A percentile compares a stretch with the other conserved stretches of the same genome.
phyloP scores from a whole-genome alignment of 73 alveolate species.

The Uronychia setigera region DNA sequence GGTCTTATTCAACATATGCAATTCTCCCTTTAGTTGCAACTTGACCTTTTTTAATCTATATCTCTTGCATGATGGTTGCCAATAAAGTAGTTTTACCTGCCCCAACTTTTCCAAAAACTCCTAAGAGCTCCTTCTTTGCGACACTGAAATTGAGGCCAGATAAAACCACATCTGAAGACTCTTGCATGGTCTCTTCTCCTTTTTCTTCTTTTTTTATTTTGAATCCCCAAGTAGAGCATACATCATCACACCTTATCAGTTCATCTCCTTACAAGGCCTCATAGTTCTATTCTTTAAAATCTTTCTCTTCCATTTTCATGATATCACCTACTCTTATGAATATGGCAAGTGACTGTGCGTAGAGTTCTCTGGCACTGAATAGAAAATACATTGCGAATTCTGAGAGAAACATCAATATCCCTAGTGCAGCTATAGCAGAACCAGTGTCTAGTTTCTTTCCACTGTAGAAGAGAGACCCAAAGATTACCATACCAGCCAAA shows the following conservation, averaged over 20 bases:
- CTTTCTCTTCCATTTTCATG: background rate
- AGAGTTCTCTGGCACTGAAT: background rate
- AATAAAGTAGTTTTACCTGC: constrained; percentile 14
- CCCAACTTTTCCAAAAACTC: background rate
- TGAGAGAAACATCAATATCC: background rate
- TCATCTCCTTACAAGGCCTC: background rate
- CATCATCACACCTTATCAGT: background rate
- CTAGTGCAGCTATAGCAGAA: background rate
- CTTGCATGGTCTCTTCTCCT: background rate
- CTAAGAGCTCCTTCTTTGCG: constrained; percentile 28
- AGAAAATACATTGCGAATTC: background rate
- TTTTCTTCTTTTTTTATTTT: background rate
- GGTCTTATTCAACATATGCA: constrained; percentile 67
- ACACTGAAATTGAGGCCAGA: background rate
- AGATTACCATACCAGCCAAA: background rate
- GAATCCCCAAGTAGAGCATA: background rate
- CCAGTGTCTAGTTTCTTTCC: background rate
- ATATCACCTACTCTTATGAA: background rate
- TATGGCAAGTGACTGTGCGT: background rate
- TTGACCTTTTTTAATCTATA: constrained; percentile 19
- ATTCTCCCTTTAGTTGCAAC: constrained; percentile 47
- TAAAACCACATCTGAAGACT: background rate
- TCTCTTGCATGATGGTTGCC: constrained; percentile 43
- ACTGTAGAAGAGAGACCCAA: background rate
- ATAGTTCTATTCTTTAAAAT: too few species aligned